These are phyloP conservation scores for Spathaspora hagerdaliae DNA, from an alignment of 805 yeast species.

Conservation along the genomic window DNA sequence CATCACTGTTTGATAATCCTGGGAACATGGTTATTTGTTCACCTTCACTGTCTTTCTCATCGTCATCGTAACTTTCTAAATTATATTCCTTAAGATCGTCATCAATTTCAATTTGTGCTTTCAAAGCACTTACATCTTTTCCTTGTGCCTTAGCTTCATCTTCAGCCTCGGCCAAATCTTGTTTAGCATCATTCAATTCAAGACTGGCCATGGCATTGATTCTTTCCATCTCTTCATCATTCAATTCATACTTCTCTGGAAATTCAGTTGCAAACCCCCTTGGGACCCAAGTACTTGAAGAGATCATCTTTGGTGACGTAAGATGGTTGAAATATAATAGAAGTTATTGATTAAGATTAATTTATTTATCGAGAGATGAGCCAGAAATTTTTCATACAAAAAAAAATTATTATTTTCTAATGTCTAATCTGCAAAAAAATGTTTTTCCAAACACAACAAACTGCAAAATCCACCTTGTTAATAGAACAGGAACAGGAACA, in stretches of 20 bases:
- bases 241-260: constrained; percentile 82
- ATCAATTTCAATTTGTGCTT: constrained; percentile 60
- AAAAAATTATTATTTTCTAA: background rate
- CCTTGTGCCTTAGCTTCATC: constrained; percentile 27
- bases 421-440: background rate
- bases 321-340: background rate
- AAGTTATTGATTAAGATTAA: too few species aligned
- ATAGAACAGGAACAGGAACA: too few species aligned
- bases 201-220: constrained; percentile 81
- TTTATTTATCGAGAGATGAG: constrained; percentile 3
- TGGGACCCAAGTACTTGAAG: constrained; percentile 94
- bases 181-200: constrained; percentile 73
- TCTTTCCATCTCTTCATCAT: constrained; percentile 90
- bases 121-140: constrained; percentile 28
- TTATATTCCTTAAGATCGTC: constrained; percentile 88
- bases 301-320: constrained; percentile 53
- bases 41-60: constrained; percentile 54
- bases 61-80: constrained; percentile 79
- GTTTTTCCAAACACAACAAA: background rate
- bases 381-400: background rate
- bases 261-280: constrained; percentile 92
- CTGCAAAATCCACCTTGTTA: too few species aligned
- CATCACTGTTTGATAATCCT: constrained; percentile 58
- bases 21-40: constrained; percentile 65
- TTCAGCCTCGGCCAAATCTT: constrained; percentile 51